Conservation (phyloP, 345 rosid genomes). For the Turritis glabra region DNA sequence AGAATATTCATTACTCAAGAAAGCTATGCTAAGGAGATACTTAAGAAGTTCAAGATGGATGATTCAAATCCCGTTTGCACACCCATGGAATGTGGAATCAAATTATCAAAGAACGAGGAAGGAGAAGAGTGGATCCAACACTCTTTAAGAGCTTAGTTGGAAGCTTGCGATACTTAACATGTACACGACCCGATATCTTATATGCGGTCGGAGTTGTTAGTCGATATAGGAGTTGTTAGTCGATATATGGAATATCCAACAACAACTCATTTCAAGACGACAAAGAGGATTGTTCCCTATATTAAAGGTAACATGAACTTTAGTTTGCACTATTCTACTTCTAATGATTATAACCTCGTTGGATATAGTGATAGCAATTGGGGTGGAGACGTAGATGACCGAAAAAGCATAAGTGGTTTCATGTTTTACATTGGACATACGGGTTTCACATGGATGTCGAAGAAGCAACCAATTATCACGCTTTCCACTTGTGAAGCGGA, state of each 20-base stretch:
- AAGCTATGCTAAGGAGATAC: not conserved
- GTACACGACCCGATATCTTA: not conserved
- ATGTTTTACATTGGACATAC: too few relatives aligned
- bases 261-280: not conserved
- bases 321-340: not conserved
- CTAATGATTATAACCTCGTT: not conserved
- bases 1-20: not conserved
- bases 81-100: not conserved
- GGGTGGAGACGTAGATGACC: too few relatives aligned
- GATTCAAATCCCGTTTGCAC: not conserved
- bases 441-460: constrained; percentile 1
- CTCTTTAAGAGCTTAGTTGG: not conserved
- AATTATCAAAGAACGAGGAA: not conserved
- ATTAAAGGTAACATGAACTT: not conserved
- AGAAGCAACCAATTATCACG: not conserved
- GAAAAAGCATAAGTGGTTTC: too few relatives aligned
- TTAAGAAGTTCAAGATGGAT: not conserved
- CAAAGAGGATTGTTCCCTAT: not conserved
- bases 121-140: not conserved
- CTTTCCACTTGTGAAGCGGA: not conserved
- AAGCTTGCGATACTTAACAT: not conserved
- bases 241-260: not conserved
- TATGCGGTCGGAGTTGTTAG: not conserved
- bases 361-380: too few relatives aligned
- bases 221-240: too few relatives aligned